Evolutionary conservation across 202 grass and related monocot genomes (phyloP).

Genomic region (Hordeum pubiflorum): DNA sequence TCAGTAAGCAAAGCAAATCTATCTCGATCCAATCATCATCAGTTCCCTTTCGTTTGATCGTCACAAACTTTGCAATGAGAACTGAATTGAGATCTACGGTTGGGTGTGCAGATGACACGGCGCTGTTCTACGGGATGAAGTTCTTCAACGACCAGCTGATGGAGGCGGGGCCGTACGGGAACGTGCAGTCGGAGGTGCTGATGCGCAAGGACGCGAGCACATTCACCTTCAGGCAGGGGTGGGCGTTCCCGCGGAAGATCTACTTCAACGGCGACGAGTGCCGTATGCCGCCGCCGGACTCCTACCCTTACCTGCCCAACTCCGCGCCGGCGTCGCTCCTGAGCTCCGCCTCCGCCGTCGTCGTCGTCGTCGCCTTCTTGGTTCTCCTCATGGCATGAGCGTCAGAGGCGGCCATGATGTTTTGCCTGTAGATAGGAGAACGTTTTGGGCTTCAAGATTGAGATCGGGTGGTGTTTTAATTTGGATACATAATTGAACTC

Average conservation of each 20-base stretch:
- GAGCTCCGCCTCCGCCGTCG: neutral
- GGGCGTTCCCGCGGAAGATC: slow-evolving; percentile 88
- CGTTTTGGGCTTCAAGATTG: slow-evolving; percentile 1
- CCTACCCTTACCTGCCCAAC: slow-evolving; percentile 74
- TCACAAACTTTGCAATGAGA: no score
- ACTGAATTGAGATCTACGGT: no score
- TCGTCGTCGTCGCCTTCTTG: slow-evolving; percentile 3
- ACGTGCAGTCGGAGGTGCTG: slow-evolving; percentile 87
- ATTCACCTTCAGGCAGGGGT: slow-evolving; percentile 90
- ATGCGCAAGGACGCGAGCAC: slow-evolving; percentile 64
- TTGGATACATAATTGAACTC: neutral
- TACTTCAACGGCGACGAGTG: slow-evolving; percentile 99
- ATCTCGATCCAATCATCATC: no score
- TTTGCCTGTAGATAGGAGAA: slow-evolving; percentile 29
- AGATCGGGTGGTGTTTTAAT: neutral
- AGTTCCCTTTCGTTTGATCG: no score
- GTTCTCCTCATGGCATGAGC: slow-evolving; percentile 31
- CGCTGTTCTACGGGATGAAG: slow-evolving; percentile 91
- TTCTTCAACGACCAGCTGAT: slow-evolving; percentile 90
- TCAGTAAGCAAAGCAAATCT: slow-evolving; percentile 40
- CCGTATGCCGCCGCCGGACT: slow-evolving; percentile 59
- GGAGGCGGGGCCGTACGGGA: slow-evolving; percentile 79
- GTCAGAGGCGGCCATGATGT: neutral
- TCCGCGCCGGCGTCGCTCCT: slow-evolving; percentile 25
- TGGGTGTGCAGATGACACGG: slow-evolving; percentile 63